These are phyloP conservation scores for Maudiozyma turicensis DNA, from an alignment of 805 yeast species.

Conservation along the genomic window DNA sequence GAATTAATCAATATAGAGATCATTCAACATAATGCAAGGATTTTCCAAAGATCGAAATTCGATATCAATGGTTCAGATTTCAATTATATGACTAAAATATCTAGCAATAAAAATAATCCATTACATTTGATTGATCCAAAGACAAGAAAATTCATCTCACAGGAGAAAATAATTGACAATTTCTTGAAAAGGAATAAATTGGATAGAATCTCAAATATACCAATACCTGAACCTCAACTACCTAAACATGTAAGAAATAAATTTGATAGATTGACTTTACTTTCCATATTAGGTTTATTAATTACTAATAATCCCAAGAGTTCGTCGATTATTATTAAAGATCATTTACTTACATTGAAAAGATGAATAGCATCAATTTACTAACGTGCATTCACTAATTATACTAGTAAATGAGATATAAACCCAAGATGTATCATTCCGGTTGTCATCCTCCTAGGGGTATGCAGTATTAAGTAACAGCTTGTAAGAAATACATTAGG, in stretches of 20 bases:
- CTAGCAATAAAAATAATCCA: not conserved
- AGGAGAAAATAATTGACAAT: not conserved
- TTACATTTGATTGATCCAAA: not conserved
- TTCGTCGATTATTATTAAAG: not conserved
- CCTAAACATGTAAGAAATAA: slow-evolving; percentile 2
- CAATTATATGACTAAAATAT: slow-evolving; percentile 5
- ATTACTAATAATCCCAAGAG: not conserved
- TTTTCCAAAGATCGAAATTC: slow-evolving; percentile 10
- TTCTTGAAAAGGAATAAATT: slow-evolving; percentile 1
- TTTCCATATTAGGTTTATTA: slow-evolving; percentile 1
- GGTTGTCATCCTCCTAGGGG: no score
- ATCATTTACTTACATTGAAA: not conserved
- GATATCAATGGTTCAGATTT: slow-evolving; percentile 18
- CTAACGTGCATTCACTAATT: not conserved
- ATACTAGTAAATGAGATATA: no score
- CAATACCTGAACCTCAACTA: slow-evolving; percentile 2
- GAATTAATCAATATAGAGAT: slow-evolving; percentile 3
- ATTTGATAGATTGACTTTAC: not conserved
- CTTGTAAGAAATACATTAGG: no score
- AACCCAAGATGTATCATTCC: no score
- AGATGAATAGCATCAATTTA: not conserved
- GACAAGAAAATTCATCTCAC: not conserved
- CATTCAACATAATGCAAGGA: slow-evolving; percentile 6
- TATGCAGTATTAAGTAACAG: no score
- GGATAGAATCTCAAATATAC: slow-evolving; percentile 2